A percentile compares a stretch with the other conserved stretches of the same genome.
These are phyloP conservation scores for Globisporangium uncinulatum DNA, from an alignment of 352 stramenopile genomes.

Conservation along the genomic window DNA sequence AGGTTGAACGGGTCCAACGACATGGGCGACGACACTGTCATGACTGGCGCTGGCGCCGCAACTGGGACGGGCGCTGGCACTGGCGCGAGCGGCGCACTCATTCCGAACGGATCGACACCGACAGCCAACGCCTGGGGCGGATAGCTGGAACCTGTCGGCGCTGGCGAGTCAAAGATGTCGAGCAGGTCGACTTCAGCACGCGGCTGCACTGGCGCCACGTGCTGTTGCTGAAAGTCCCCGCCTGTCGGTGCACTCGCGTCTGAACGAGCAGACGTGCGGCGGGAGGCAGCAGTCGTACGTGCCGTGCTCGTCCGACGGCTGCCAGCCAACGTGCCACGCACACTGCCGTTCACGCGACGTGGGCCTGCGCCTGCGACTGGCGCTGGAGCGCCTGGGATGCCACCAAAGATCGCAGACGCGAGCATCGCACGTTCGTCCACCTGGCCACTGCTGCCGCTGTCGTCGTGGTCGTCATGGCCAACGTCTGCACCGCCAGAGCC, in stretches of 20 bases:
- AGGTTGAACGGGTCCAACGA: conserved; percentile 76
- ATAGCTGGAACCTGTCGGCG: conserved; percentile 17
- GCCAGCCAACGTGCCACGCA: conserved; percentile 9
- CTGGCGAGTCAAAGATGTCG: conserved; percentile 74
- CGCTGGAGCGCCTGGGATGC: conserved; percentile 79
- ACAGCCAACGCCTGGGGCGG: conserved; percentile 19
- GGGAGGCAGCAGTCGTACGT: conserved; percentile 14
- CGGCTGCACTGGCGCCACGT: conserved; percentile 23
- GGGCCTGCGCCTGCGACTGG: conserved; percentile 24
- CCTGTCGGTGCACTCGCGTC: conserved; percentile 34
- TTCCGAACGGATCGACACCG: conserved; percentile 52
- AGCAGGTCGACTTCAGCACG: conserved; percentile 78
- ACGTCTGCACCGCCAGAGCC: conserved; percentile 32
- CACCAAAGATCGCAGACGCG: conserved; percentile 96
- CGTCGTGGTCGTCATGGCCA: conserved; percentile 42
- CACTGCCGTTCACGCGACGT: conserved; percentile 33
- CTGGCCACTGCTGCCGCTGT: conserved; percentile 21
- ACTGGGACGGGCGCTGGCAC: conserved; percentile 18
- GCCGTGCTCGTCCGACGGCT: conserved; percentile 27
- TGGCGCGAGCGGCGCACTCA: conserved; percentile 31
- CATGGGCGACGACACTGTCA: conserved; percentile 14
- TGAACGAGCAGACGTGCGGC: conserved; percentile 30
- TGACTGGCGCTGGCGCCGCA: conserved; percentile 11
- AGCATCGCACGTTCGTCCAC: conserved; percentile 82
- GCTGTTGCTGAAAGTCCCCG: conserved; percentile 20